A percentile compares a stretch with the other conserved stretches of the same genome.
phyloP scores from a whole-genome alignment of 306 rosid species.

The Cicer yamashitae region DNA sequence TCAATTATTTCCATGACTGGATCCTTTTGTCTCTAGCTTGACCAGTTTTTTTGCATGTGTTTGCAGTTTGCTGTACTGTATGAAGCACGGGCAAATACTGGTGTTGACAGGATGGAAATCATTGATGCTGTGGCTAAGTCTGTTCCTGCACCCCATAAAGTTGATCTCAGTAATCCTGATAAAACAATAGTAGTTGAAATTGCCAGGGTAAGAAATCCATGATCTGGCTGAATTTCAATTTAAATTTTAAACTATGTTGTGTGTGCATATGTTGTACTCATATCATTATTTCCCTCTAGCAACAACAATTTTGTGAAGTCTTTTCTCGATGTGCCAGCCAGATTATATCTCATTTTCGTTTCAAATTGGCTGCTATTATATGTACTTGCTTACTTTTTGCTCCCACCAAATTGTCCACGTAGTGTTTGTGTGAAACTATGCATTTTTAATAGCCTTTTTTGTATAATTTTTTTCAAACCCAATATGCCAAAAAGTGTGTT shows the following conservation, averaged over 20 bases:
- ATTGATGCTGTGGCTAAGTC: slow-evolving; percentile 86
- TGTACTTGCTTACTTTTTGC: neutral
- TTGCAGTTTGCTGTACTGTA: slow-evolving; percentile 90
- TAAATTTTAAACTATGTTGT: neutral
- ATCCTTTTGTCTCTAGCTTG: slow-evolving; percentile 36
- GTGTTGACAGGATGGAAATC: slow-evolving; percentile 88
- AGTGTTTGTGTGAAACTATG: neutral
- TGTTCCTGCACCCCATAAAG: slow-evolving; percentile 90
- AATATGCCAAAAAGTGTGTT: neutral
- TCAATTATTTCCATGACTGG: neutral
- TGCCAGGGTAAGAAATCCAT: slow-evolving; percentile 68
- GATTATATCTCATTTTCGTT: neutral
- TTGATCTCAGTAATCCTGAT: slow-evolving; percentile 88
- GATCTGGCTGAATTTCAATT: slow-evolving; percentile 26
- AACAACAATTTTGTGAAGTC: neutral
- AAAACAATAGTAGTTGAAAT: slow-evolving; percentile 91
- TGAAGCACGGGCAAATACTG: slow-evolving; percentile 94
- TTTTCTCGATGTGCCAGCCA: slow-evolving; percentile 1
- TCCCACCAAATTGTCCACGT: slow-evolving; percentile 1
- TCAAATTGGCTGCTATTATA: slow-evolving; percentile 15
- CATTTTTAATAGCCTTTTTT: slow-evolving; percentile 2
- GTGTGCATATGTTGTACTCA: slow-evolving; percentile 6
- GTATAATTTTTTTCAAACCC: neutral
- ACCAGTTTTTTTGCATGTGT: slow-evolving; percentile 1
- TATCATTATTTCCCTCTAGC: neutral